A percentile compares a stretch with the other conserved stretches of the same genome.
These are phyloP conservation scores for Iris macrosiphon DNA, from an alignment of 106 monocot species.

Conservation along the genomic window DNA sequence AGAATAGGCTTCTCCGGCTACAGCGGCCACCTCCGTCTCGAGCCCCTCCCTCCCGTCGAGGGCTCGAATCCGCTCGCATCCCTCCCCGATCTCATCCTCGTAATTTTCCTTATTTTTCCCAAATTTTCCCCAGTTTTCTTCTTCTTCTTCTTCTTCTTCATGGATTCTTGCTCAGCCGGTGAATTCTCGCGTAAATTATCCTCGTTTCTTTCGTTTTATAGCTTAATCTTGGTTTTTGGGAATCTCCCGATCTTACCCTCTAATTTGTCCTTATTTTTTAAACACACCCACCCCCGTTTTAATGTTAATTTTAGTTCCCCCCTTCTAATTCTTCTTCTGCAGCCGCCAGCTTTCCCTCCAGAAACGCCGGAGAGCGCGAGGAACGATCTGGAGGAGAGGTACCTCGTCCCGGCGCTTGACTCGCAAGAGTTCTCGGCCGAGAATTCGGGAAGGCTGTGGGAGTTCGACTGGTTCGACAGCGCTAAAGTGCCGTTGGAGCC, in stretches of 20 bases:
- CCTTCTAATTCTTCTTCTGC: background rate
- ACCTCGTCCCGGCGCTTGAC: conserved; percentile 66
- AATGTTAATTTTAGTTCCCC: background rate
- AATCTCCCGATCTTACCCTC: too few species aligned
- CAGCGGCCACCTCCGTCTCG: conserved; percentile 88
- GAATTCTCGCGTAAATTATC: background rate
- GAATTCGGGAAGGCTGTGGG: conserved; percentile 65
- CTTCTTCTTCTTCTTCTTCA: background rate
- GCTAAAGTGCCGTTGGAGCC: conserved; percentile 63
- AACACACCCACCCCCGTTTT: too few species aligned
- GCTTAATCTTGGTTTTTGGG: background rate
- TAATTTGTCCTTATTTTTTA: background rate
- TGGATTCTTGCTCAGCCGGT: too few species aligned
- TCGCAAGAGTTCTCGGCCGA: conserved; percentile 58
- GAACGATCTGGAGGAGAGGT: conserved; percentile 60
- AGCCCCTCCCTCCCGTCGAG: conserved; percentile 67
- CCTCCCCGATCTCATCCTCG: conserved; percentile 76
- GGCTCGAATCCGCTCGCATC: conserved; percentile 28
- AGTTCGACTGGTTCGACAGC: conserved; percentile 81
- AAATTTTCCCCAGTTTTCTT: background rate
- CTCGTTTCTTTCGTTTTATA: background rate
- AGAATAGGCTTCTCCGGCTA: conserved; percentile 82
- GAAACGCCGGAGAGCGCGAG: conserved; percentile 60
- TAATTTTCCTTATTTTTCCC: conserved; percentile 4
- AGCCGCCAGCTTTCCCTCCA: conserved; percentile 80